Evolutionary conservation across 2,329 filamentous ascomycete species (phyloP).

Genomic region (Westerdykella ornata): DNA sequence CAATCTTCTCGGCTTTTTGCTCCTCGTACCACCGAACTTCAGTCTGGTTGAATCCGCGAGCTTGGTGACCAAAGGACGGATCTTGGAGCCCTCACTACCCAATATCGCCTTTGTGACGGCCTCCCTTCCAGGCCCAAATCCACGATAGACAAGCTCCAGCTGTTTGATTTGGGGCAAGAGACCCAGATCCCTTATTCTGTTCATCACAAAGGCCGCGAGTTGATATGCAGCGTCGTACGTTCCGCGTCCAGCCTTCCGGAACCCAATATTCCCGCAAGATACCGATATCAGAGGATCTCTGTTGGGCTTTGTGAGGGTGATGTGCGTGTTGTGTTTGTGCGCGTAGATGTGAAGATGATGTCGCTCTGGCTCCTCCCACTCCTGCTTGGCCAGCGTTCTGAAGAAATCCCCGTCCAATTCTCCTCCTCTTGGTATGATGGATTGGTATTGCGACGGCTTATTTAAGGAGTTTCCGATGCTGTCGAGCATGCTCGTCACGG

Average conservation of each 20-base stretch:
- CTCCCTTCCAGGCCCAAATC: conserved; percentile 81
- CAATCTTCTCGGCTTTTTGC: conserved; percentile 75
- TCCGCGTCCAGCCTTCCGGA: conserved; percentile 71
- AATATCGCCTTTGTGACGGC: conserved; percentile 84
- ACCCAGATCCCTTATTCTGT: conserved; percentile 74
- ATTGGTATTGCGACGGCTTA: conserved; percentile 4
- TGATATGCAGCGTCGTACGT: conserved; percentile 92
- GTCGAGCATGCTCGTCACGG: conserved; percentile 6
- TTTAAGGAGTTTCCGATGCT: conserved; percentile 14
- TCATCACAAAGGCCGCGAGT: conserved; percentile 73
- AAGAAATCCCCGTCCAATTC: neutral
- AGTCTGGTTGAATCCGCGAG: conserved; percentile 81
- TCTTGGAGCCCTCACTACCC: conserved; percentile 70
- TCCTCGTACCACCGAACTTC: conserved; percentile 93
- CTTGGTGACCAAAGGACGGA: conserved; percentile 68
- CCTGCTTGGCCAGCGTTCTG: conserved; percentile 15
- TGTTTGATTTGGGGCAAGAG: conserved; percentile 67
- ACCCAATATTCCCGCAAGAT: conserved; percentile 84
- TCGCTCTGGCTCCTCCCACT: conserved; percentile 47
- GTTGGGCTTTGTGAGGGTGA: conserved; percentile 81
- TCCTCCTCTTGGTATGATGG: conserved; percentile 15
- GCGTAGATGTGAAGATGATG: conserved; percentile 84
- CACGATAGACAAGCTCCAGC: conserved; percentile 74
- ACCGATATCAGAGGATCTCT: conserved; percentile 72
- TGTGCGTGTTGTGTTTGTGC: conserved; percentile 90